Evolutionary conservation across 78 protist species (phyloP).

Genomic region (Tieghemostelium lacteum): DNA sequence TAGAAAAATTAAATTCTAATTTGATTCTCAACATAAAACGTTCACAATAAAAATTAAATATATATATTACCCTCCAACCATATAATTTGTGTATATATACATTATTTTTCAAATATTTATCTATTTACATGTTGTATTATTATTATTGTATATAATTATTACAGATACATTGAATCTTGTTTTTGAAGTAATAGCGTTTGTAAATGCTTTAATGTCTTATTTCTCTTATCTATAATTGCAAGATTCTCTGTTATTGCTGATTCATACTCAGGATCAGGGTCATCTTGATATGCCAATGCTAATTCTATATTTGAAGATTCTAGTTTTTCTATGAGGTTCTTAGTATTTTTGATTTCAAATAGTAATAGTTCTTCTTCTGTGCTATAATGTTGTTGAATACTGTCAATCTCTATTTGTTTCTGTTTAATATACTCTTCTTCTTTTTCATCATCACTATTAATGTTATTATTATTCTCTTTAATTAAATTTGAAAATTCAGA

Average conservation of each 20-base stretch:
- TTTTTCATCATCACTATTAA: background rate
- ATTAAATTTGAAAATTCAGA: too few species aligned
- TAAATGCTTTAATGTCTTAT: background rate
- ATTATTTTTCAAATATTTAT: too few species aligned
- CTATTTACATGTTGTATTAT: background rate
- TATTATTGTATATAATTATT: too few species aligned
- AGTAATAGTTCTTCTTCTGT: conserved; percentile 51
- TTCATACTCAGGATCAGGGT: conserved; percentile 37
- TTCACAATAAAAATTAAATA: too few species aligned
- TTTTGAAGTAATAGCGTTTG: background rate
- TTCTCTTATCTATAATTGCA: conserved; percentile 28
- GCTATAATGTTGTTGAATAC: conserved; percentile 15
- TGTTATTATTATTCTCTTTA: too few species aligned
- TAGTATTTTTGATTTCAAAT: conserved; percentile 22
- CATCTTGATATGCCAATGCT: conserved; percentile 34
- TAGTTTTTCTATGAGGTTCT: conserved; percentile 13
- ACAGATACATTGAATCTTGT: background rate
- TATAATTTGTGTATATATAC: too few species aligned
- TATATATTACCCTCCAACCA: background rate
- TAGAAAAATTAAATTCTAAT: background rate
- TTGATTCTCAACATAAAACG: background rate
- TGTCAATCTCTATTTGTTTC: conserved; percentile 15
- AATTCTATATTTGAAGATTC: conserved; percentile 62
- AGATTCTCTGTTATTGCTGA: conserved; percentile 49
- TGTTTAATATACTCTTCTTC: conserved; percentile 44